These are phyloP conservation scores for Dryadomyces sulphureus DNA, from an alignment of 2,329 filamentous ascomycete genomes.

Conservation along the genomic window DNA sequence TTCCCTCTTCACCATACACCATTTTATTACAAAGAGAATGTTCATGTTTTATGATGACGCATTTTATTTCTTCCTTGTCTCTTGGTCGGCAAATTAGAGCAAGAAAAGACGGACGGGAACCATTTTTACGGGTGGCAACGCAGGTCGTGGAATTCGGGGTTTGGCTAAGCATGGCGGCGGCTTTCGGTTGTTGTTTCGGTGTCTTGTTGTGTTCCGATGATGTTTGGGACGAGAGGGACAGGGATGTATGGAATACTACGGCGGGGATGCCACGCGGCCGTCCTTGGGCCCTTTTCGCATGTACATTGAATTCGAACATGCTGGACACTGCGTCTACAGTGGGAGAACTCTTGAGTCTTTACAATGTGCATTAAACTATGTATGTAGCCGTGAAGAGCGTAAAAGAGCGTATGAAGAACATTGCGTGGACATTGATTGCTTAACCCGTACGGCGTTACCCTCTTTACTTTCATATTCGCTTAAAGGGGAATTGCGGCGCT, in stretches of 20 bases:
- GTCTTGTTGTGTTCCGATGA: neutral
- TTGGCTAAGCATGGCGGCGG: conserved; percentile 5
- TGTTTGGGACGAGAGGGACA: neutral
- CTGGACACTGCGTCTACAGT: too few species aligned
- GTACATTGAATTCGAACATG: conserved; percentile 8
- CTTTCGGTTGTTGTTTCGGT: neutral
- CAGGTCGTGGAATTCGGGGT: conserved; percentile 5
- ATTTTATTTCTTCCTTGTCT: neutral
- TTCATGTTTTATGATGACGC: conserved; percentile 3
- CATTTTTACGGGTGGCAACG: conserved; percentile 4
- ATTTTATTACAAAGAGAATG: conserved; percentile 4
- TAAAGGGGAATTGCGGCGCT: too few species aligned
- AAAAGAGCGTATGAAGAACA: too few species aligned
- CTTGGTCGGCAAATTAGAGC: conserved; percentile 1
- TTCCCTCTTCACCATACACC: neutral
- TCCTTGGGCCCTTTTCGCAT: conserved; percentile 1
- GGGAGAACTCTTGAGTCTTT: too few species aligned
- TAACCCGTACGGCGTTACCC: too few species aligned
- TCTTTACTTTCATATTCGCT: too few species aligned
- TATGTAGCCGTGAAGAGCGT: too few species aligned
- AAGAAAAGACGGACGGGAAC: conserved; percentile 1
- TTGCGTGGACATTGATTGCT: too few species aligned
- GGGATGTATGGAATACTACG: conserved; percentile 3
- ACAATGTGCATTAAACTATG: too few species aligned
- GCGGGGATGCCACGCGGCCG: too few species aligned